These are phyloP conservation scores for Arthrinium puccinioides DNA, from an alignment of 2,329 filamentous ascomycete genomes.

Conservation along the genomic window DNA sequence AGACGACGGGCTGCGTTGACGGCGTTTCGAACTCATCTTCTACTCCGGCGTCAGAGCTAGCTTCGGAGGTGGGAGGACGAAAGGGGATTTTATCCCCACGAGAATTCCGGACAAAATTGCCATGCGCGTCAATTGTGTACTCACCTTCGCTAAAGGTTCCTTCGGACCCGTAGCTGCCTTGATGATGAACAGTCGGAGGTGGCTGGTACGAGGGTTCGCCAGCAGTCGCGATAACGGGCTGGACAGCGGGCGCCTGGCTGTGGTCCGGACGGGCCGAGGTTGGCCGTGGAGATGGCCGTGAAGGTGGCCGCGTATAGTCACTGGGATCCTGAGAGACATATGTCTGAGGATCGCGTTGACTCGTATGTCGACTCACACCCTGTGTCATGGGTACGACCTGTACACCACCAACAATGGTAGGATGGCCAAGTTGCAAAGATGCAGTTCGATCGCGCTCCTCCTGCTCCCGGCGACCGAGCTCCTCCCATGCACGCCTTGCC, in stretches of 20 bases:
- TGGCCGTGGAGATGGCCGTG: slow-evolving; percentile 18
- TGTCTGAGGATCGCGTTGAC: slow-evolving; percentile 30
- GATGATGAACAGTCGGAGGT: slow-evolving; percentile 31
- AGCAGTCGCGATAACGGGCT: slow-evolving; percentile 31
- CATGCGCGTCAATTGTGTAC: slow-evolving; percentile 57
- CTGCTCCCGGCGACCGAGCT: slow-evolving; percentile 85
- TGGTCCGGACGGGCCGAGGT: slow-evolving; percentile 27
- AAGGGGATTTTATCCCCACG: slow-evolving; percentile 53
- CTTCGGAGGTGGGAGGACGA: slow-evolving; percentile 35
- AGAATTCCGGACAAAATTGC: slow-evolving; percentile 53
- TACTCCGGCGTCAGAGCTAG: slow-evolving; percentile 30
- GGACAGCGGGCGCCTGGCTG: slow-evolving; percentile 33
- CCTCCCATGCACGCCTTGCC: slow-evolving; percentile 92
- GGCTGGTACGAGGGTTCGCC: slow-evolving; percentile 33
- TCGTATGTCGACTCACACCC: slow-evolving; percentile 50
- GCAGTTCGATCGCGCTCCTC: slow-evolving; percentile 82
- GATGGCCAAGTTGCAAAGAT: slow-evolving; percentile 79
- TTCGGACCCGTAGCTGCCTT: slow-evolving; percentile 50
- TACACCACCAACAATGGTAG: slow-evolving; percentile 84
- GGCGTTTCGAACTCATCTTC: slow-evolving; percentile 55
- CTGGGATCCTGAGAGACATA: slow-evolving; percentile 24
- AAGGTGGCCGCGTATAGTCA: slow-evolving; percentile 21
- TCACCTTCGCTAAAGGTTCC: slow-evolving; percentile 63
- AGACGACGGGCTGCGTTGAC: slow-evolving; percentile 28
- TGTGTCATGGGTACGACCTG: slow-evolving; percentile 92